Evolutionary conservation across 225 moss, liverwort and hornwort species (phyloP).

Genomic region (Climacium dendroides): DNA sequence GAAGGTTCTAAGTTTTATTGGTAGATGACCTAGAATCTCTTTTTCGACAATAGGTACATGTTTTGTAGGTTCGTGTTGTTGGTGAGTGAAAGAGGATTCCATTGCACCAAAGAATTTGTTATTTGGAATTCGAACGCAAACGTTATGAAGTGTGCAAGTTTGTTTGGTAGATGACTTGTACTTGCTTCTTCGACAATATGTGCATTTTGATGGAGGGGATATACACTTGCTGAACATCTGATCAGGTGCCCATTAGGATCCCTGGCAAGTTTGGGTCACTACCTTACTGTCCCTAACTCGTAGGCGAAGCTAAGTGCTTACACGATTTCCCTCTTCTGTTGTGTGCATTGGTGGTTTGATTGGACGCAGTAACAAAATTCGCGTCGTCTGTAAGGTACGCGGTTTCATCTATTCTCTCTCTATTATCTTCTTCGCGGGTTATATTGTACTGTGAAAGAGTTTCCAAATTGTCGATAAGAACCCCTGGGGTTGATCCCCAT

Average conservation of each 20-base stretch:
- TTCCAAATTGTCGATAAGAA: not conserved
- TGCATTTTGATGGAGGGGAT: not conserved
- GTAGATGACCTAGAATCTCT: not conserved
- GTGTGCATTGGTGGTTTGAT: slow-evolving; percentile 1
- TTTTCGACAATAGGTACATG: not conserved
- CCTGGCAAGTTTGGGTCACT: not conserved
- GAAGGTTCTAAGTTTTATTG: not conserved
- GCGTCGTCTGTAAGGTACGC: slow-evolving; percentile 59
- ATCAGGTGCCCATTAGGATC: not conserved
- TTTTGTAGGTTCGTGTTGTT: not conserved
- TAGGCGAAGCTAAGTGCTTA: not conserved
- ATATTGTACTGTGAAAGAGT: not conserved
- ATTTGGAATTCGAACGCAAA: too few species aligned
- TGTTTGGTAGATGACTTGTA: not conserved
- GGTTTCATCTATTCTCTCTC: not conserved
- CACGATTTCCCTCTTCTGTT: not conserved
- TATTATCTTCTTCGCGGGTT: not conserved
- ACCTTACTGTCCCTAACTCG: not conserved
- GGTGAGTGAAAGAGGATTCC: not conserved
- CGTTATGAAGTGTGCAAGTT: not conserved
- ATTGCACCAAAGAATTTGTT: not conserved
- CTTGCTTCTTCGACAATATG: not conserved
- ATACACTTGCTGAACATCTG: not conserved
- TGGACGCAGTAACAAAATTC: slow-evolving; percentile 52
- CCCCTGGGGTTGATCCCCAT: not conserved